Evolutionary conservation across 805 yeast species (phyloP).

Genomic region (Kregervanrija fluxuum): DNA sequence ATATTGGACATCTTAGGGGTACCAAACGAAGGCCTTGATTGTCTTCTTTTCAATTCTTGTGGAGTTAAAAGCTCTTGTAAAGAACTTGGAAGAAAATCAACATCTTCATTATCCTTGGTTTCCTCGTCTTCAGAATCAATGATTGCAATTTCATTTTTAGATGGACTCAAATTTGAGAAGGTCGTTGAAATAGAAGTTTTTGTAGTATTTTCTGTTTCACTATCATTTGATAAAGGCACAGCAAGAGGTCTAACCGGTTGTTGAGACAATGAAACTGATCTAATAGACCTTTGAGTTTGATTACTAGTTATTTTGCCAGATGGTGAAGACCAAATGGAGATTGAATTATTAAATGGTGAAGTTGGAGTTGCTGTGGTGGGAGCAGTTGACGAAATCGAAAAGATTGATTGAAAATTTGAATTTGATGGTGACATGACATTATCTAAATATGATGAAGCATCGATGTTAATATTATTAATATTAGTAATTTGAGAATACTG

Average conservation of each 20-base stretch:
- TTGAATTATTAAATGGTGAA: conserved; percentile 19
- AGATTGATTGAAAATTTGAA: not conserved
- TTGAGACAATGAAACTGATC: conserved; percentile 6
- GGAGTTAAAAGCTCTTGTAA: conserved; percentile 78
- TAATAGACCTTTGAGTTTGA: not conserved
- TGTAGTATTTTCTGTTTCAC: too few relatives aligned
- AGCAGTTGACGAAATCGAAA: conserved; percentile 6
- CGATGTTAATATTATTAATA: conserved; percentile 1
- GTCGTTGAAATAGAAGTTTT: too few relatives aligned
- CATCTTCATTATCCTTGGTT: conserved; percentile 33
- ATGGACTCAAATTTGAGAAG: too few relatives aligned
- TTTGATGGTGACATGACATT: not conserved
- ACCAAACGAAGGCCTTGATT: conserved; percentile 36
- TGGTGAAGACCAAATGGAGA: conserved; percentile 19
- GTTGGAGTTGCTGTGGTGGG: conserved; percentile 12
- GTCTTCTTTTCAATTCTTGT: conserved; percentile 62
- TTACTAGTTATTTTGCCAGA: conserved; percentile 3
- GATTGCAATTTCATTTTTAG: not conserved
- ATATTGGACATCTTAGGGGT: conserved; percentile 3
- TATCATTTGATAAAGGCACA: too few relatives aligned
- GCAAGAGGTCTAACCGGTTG: too few relatives aligned
- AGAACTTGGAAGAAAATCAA: conserved; percentile 78
- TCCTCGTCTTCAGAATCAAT: conserved; percentile 29
- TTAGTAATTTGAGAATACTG: conserved; percentile 4
- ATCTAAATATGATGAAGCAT: not conserved